Conservation (phyloP, 257 asterid species). For the Nicotiana paniculata region DNA sequence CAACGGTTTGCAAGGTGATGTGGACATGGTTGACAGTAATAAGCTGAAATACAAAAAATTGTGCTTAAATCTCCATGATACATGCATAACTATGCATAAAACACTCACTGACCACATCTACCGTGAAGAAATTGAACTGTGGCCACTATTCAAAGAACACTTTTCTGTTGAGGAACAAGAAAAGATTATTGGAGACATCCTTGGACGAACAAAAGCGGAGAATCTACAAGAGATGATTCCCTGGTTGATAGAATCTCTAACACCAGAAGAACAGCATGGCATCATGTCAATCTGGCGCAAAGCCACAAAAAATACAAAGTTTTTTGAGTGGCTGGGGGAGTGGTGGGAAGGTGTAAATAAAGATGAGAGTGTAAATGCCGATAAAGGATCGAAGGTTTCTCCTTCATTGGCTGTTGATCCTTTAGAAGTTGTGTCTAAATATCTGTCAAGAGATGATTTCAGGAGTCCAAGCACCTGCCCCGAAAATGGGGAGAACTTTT, state of each 20-base stretch:
- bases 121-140: constrained; percentile 70
- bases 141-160: constrained; percentile 48
- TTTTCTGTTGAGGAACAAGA: constrained; percentile 75
- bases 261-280: constrained; percentile 50
- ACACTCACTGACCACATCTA: constrained; percentile 60
- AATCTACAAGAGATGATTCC: constrained; percentile 61
- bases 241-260: constrained; percentile 68
- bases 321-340: constrained; percentile 71
- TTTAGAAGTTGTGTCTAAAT: constrained; percentile 52
- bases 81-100: constrained; percentile 61
- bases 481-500: constrained; percentile 13
- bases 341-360: constrained; percentile 73
- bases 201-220: constrained; percentile 62
- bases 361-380: constrained; percentile 27
- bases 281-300: constrained; percentile 60
- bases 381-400: constrained; percentile 32
- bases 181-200: constrained; percentile 61
- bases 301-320: constrained; percentile 54
- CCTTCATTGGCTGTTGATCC: constrained; percentile 42
- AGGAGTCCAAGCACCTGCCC: constrained; percentile 17
- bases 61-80: constrained; percentile 51
- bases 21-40: constrained; percentile 18
- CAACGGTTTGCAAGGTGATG: constrained; percentile 24
- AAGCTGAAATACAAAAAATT: constrained; percentile 31
- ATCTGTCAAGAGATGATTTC: constrained; percentile 38